These are phyloP conservation scores for Schizonepeta tenuifolia DNA, from an alignment of 257 asterid species.

Conservation along the genomic window DNA sequence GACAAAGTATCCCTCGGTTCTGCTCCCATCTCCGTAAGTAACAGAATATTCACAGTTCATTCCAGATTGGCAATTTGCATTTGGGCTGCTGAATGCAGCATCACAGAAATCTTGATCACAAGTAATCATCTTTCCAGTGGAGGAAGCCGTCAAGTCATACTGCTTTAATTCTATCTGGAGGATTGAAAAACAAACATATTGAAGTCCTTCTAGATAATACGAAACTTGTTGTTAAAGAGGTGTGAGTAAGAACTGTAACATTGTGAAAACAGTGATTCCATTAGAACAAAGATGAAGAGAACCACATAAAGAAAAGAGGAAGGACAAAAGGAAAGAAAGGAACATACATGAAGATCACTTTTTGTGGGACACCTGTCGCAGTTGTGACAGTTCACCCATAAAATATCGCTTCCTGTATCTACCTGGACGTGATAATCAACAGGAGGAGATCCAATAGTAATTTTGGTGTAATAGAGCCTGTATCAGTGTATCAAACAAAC, in stretches of 20 bases:
- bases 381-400: constrained; percentile 93
- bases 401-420: constrained; percentile 97
- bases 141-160: constrained; percentile 74
- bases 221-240: constrained; percentile 2
- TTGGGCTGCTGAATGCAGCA: constrained; percentile 50
- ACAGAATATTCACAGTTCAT: constrained; percentile 74
- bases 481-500: constrained; percentile 35
- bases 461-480: constrained; percentile 93
- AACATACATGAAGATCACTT: constrained; percentile 80
- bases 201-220: constrained; percentile 19
- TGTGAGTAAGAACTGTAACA: background rate
- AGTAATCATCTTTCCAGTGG: constrained; percentile 63
- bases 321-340: background rate
- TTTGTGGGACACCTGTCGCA: constrained; percentile 80
- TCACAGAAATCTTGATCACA: constrained; percentile 87
- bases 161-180: constrained; percentile 72
- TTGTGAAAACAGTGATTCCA: constrained; percentile 14
- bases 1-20: constrained; percentile 86
- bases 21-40: constrained; percentile 93
- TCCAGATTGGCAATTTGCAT: constrained; percentile 73
- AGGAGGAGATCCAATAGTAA: constrained; percentile 93
- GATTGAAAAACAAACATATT: constrained; percentile 30
- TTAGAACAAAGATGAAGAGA: background rate
- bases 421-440: constrained; percentile 90
- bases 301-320: background rate